Conservation (phyloP, 2,329 filamentous ascomycete species). For the Phyllosticta capitalensis region DNA sequence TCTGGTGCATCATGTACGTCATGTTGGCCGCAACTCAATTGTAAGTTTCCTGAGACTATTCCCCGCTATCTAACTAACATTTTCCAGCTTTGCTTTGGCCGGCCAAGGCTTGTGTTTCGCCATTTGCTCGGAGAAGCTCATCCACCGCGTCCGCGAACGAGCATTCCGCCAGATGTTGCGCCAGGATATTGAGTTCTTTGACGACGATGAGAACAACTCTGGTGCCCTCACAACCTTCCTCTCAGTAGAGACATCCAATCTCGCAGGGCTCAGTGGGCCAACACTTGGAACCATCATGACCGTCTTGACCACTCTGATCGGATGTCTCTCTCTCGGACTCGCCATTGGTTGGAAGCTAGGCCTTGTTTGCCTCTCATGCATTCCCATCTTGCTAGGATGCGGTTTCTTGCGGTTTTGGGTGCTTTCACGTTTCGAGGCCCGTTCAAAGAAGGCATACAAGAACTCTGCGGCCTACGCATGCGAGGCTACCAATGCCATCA, state of each 20-base stretch:
- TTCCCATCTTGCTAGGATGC: constrained; percentile 68
- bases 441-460: constrained; percentile 71
- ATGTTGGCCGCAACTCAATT: constrained; percentile 72
- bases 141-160: constrained; percentile 70
- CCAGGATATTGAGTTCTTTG: constrained; percentile 89
- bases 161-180: constrained; percentile 83
- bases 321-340: constrained; percentile 61
- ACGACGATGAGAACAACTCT: constrained; percentile 77
- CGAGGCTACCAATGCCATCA: constrained; percentile 87
- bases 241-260: constrained; percentile 79
- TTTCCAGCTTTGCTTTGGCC: constrained; percentile 41
- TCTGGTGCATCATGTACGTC: constrained; percentile 83
- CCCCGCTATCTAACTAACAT: not conserved
- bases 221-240: constrained; percentile 80
- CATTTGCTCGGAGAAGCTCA: constrained; percentile 73
- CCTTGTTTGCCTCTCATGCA: constrained; percentile 68
- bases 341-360: constrained; percentile 80
- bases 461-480: constrained; percentile 78
- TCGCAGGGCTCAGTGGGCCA: constrained; percentile 77
- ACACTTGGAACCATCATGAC: constrained; percentile 81
- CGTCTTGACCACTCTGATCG: constrained; percentile 68
- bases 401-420: constrained; percentile 86
- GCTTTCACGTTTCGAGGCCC: constrained; percentile 66
- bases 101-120: constrained; percentile 61
- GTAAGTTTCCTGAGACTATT: constrained; percentile 27